These are phyloP conservation scores for Fragaria vesca DNA, from an alignment of 306 rosid species.

Conservation along the genomic window DNA sequence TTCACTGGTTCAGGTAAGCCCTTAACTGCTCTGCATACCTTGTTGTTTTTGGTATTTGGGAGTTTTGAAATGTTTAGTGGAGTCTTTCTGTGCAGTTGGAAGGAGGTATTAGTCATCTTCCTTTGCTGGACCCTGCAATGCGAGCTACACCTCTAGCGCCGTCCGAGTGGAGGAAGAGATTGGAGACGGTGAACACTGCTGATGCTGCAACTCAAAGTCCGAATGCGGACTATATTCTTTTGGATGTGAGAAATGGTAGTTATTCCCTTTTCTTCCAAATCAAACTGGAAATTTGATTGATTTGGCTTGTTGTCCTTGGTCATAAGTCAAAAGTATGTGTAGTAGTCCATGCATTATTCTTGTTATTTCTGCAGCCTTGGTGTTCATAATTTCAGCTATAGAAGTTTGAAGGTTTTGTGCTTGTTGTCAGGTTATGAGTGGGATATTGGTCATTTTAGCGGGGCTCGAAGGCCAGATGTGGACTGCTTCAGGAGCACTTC, in stretches of 20 bases:
- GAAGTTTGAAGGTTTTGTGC: conserved; percentile 31
- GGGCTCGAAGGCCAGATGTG: conserved; percentile 77
- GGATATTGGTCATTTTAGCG: conserved; percentile 87
- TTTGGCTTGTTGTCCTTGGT: neutral
- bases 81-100: conserved; percentile 47
- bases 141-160: conserved; percentile 74
- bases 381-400: conserved; percentile 27
- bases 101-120: conserved; percentile 74
- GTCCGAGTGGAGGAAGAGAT: conserved; percentile 72
- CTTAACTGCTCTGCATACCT: neutral
- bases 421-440: conserved; percentile 84
- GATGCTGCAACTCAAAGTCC: conserved; percentile 34
- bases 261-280: conserved; percentile 23
- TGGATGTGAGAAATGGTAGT: conserved; percentile 92
- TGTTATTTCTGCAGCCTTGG: conserved; percentile 5
- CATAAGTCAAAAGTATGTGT: neutral
- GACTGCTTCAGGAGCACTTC: conserved; percentile 96
- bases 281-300: neutral
- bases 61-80: neutral
- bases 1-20: conserved; percentile 79
- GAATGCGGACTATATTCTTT: conserved; percentile 37
- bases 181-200: conserved; percentile 43
- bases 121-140: conserved; percentile 78
- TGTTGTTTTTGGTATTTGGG: neutral
- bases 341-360: neutral